Evolutionary conservation across 441 rosid genomes (phyloP), one percentile per base, ranked within the genome.

Genomic region (Bruguiera hainesii): DNA sequence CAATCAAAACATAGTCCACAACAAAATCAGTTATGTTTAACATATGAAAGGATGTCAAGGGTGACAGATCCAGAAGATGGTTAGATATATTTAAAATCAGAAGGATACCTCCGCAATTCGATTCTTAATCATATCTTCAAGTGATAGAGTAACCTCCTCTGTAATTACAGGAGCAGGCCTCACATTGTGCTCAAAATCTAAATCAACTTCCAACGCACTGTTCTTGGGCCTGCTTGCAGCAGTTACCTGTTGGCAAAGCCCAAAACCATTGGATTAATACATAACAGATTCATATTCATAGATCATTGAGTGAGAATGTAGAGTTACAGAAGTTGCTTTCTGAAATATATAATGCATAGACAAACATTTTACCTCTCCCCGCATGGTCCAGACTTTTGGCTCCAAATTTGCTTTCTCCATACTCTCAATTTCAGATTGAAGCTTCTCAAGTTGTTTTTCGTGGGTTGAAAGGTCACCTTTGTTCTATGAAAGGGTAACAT

Each of bases 131-230:
- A 94, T 71, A 64, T 89, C 97, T 79, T 94, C 99, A 59, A 91
- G 84, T 64, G 96, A 82, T 63, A 89, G 86, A n/a, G 97, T 87
- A 68, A 86, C 85, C 83, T 94, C 99, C 84, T 91, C 99, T 42
- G 98, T 91, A 75, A 94, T 91, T 53, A 87, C 92, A 60, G 96
- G 96, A 61, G 96, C 87, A 73, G 99, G 99, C 78, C 97, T 84
- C 35, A 80, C 89, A 69, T 94, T 94, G 83, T 88, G 97, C 79
- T 91, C 98, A 81, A 91, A 94, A 77, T 94, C 97, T 74, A 94
- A 80, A 83, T 88, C 97, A 74, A 87, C 97, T 79, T 94, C 97
- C 66, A 94, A 71, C 8, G 97, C 98, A 80, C 98, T 94, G 69
- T 91, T 91, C 82, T 76, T 87, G 33, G 96, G 97, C 83, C 98